Conservation (phyloP, 1,284 basidiomycete genomes). For the Tilletia caries region DNA sequence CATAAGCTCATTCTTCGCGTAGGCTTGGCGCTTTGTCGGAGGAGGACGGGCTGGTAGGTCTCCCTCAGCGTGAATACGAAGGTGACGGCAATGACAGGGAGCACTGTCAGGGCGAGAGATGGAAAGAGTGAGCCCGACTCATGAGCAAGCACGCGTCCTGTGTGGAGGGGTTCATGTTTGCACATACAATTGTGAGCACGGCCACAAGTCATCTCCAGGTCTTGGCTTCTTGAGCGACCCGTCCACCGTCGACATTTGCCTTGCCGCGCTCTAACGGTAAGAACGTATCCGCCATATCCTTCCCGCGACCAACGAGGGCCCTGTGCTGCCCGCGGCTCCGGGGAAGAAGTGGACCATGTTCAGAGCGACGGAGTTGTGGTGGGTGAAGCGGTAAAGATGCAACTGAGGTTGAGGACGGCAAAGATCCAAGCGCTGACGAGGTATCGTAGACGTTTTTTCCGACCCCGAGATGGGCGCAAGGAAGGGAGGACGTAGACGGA, state of each 20-base stretch:
- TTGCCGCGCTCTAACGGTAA: slow-evolving; percentile 32
- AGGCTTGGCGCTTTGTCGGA: slow-evolving; percentile 27
- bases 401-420: slow-evolving; percentile 52
- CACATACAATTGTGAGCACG: slow-evolving; percentile 33
- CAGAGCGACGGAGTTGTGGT: slow-evolving; percentile 49
- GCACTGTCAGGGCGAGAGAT: no score
- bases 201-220: slow-evolving; percentile 42
- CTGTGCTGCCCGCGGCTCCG: slow-evolving; percentile 36
- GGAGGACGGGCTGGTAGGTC: slow-evolving; percentile 39
- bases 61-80: slow-evolving; percentile 30
- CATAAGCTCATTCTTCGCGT: background rate
- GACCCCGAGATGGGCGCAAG: slow-evolving; percentile 58
- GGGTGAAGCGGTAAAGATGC: no score
- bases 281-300: slow-evolving; percentile 49
- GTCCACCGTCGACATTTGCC: slow-evolving; percentile 38
- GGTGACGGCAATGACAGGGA: slow-evolving; percentile 20
- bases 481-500: slow-evolving; percentile 54
- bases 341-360: slow-evolving; percentile 38
- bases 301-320: slow-evolving; percentile 41
- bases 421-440: slow-evolving; percentile 42
- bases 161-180: no score
- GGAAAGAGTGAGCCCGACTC: no score
- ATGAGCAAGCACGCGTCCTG: no score
- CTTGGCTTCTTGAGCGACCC: slow-evolving; percentile 25
- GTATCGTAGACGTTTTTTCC: slow-evolving; percentile 56